Conservation (phyloP, 257 asterid genomes). For the Salvia hispanica region DNA sequence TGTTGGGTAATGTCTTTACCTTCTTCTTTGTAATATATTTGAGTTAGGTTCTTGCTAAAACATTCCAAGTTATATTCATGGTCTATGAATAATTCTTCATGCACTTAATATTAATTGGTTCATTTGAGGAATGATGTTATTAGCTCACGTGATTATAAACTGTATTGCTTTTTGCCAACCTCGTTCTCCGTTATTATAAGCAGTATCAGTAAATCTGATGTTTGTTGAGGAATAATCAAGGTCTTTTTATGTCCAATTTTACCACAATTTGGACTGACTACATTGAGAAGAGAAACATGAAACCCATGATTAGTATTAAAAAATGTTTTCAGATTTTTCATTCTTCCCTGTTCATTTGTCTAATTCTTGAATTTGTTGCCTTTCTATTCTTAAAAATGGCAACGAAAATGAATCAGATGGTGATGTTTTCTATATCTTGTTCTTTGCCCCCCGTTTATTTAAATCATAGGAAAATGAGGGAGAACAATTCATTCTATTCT, state of each 20-base stretch:
- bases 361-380: slow-evolving; percentile 21
- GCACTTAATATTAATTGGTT: slow-evolving; percentile 7
- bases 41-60: slow-evolving; percentile 17
- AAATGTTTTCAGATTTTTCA: slow-evolving; percentile 1
- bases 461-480: background rate
- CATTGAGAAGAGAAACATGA: slow-evolving; percentile 7
- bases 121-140: background rate
- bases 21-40: slow-evolving; percentile 14
- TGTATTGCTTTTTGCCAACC: background rate
- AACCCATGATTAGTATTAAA: slow-evolving; percentile 1
- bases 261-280: background rate
- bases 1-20: slow-evolving; percentile 68
- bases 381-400: background rate
- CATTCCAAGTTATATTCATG: slow-evolving; percentile 6
- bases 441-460: slow-evolving; percentile 6
- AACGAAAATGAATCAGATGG: background rate
- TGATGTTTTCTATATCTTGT: slow-evolving; percentile 3
- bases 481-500: background rate
- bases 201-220: slow-evolving; percentile 1
- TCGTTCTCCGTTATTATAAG: background rate
- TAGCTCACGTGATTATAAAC: background rate
- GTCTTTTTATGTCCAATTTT: slow-evolving; percentile 13
- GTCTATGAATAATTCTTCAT: slow-evolving; percentile 9
- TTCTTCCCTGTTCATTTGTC: slow-evolving; percentile 8
- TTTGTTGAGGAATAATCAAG: slow-evolving; percentile 1